Base-by-base conservation (phyloP, 768 basidiomycete genomes). In the Russula virescens region DNA sequence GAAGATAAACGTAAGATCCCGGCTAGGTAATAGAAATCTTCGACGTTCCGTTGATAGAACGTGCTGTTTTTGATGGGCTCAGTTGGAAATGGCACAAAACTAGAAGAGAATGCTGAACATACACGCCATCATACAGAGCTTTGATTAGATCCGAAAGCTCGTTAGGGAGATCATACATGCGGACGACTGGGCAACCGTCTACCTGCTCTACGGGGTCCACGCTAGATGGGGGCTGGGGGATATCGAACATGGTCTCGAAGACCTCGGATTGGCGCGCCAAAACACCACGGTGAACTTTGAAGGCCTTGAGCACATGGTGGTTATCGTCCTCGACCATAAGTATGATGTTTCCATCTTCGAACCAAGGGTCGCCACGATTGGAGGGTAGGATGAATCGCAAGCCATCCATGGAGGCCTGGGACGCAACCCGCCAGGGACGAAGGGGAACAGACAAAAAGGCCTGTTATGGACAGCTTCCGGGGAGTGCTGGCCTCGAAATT, bases 301-400 rank as follows among this genome's bases (percentile, higher is more conserved):
- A 84, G 1, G 79, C 79, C 40, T 77, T 76, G 5, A 49, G 25
- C 8, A 64, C 59, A 50, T 63, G 55, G 18, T 68, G 64, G 31
- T 72, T 67, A 49, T 77, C 75, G 38, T 77, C 70, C 8, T 70
- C 66, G 26, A 65, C 59, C 43, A 81, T 70, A 4, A 86, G 75
- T 19, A 84, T 71, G 51, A 85, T 75, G 69, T 84, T 86, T 19
- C 83, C 83, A 65, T 84, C 83, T 25, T 83, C 80, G 67, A 86
- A 83, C 81, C 80, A 84, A 18, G 81, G 82, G 73, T 83, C 73
- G 28, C 73, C 73, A 25, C 69, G 71, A 46, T 59, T 67, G 35
- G 60, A 43, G 1, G 38, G 55, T 38, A 64, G 63, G 19, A 61
- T 55, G 58, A 46, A 55, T 34, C 38, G 48, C 53, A 66, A 16